Conservation (phyloP, 306 rosid species). For the Cucurbita pepo region DNA sequence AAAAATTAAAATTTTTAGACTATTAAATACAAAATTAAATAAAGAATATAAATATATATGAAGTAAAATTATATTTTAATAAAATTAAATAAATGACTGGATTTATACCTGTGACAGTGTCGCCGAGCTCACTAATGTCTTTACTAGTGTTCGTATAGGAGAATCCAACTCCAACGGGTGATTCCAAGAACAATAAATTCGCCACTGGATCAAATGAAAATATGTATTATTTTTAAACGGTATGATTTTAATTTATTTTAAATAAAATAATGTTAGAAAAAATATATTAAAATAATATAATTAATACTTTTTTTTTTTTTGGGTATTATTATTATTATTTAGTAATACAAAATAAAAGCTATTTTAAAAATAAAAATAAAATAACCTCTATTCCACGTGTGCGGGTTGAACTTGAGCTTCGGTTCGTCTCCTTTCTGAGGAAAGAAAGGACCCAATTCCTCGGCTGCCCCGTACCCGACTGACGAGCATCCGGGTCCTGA, state of each 20-base stretch:
- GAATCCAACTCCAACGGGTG: conserved; percentile 82
- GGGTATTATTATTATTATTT: not conserved
- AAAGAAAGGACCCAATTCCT: conserved; percentile 85
- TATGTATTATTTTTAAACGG: too few relatives aligned
- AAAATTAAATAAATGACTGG: too few relatives aligned
- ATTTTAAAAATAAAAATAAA: not conserved
- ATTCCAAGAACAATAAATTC: conserved; percentile 62
- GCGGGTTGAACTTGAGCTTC: conserved; percentile 55
- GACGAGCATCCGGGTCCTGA: conserved; percentile 92
- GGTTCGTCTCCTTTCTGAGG: conserved; percentile 53
- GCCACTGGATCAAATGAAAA: conserved; percentile 27
- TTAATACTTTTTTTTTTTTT: too few relatives aligned
- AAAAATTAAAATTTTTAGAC: too few relatives aligned
- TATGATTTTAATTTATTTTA: too few relatives aligned
- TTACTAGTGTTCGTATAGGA: conserved; percentile 59
- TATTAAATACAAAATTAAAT: too few relatives aligned
- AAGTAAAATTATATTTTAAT: too few relatives aligned
- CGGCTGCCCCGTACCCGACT: conserved; percentile 67
- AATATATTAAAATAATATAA: too few relatives aligned
- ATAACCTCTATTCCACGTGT: conserved; percentile 65
- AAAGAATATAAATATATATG: too few relatives aligned
- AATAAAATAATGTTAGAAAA: too few relatives aligned
- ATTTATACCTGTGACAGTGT: conserved; percentile 38
- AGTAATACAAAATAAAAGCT: not conserved
- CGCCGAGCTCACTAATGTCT: conserved; percentile 49